Conservation (phyloP, 2,329 filamentous ascomycete species). For the Sclerotiophoma versabilis region DNA sequence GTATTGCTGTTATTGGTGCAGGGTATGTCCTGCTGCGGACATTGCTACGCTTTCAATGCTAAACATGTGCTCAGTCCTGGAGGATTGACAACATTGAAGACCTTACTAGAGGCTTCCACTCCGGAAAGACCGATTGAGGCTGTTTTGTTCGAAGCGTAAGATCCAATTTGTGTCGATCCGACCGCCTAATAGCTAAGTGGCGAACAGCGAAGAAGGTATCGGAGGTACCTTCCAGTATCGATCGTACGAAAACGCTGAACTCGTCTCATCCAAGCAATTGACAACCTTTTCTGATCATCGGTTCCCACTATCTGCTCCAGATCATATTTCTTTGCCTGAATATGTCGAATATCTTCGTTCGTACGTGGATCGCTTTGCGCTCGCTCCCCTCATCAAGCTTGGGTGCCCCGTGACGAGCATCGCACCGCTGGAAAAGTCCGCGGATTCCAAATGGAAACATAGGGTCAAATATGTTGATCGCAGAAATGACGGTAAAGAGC, state of each 20-base stretch:
- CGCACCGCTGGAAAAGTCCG: slow-evolving; percentile 26
- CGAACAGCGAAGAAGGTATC: slow-evolving; percentile 47
- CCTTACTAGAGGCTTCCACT: slow-evolving; percentile 40
- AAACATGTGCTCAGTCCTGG: slow-evolving; percentile 30
- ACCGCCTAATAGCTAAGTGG: slow-evolving; percentile 3
- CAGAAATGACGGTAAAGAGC: slow-evolving; percentile 20
- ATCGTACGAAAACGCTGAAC: slow-evolving; percentile 59
- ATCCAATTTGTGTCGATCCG: too few relatives aligned
- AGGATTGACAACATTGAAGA: slow-evolving; percentile 40
- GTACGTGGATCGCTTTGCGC: slow-evolving; percentile 38
- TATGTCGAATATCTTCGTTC: slow-evolving; percentile 42
- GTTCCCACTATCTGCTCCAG: slow-evolving; percentile 49
- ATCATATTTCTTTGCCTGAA: slow-evolving; percentile 42
- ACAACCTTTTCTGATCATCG: slow-evolving; percentile 61
- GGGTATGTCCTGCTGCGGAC: slow-evolving; percentile 25
- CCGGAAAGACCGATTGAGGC: slow-evolving; percentile 50
- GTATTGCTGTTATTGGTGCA: slow-evolving; percentile 39
- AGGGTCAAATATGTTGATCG: slow-evolving; percentile 36
- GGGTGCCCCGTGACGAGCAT: slow-evolving; percentile 35
- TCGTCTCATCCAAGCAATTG: slow-evolving; percentile 60
- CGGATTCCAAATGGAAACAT: slow-evolving; percentile 34
- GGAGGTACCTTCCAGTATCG: slow-evolving; percentile 59
- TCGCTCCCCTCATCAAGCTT: slow-evolving; percentile 35
- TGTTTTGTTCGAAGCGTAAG: slow-evolving; percentile 54
- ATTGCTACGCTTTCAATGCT: background rate